Conservation (phyloP, 192 early-diverging fungal species). For the Mortierella alpina region DNA sequence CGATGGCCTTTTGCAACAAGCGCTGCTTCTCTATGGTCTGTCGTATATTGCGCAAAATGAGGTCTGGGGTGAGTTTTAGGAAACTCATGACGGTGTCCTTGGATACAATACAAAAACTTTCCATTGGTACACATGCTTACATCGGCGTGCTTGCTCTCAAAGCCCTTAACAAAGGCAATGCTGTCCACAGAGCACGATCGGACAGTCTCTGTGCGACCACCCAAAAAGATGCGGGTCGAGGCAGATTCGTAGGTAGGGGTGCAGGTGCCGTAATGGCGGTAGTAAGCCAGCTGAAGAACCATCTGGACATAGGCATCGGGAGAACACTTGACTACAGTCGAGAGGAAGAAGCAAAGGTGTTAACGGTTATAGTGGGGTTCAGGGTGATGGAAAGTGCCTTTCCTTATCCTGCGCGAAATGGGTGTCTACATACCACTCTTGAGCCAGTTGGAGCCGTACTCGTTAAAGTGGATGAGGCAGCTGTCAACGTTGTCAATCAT, state of each 20-base stretch:
- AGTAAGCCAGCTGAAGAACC: slow-evolving; percentile 88
- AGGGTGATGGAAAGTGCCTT: not conserved
- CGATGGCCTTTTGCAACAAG: slow-evolving; percentile 72
- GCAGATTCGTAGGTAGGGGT: slow-evolving; percentile 83
- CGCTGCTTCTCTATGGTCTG: slow-evolving; percentile 60
- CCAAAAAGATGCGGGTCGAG: slow-evolving; percentile 75
- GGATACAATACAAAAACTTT: too few species aligned
- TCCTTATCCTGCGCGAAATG: slow-evolving; percentile 25
- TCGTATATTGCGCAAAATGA: not conserved
- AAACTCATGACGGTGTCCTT: not conserved
- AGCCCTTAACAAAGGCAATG: slow-evolving; percentile 78
- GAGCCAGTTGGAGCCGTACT: slow-evolving; percentile 88
- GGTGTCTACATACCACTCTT: slow-evolving; percentile 65
- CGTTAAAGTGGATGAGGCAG: slow-evolving; percentile 72
- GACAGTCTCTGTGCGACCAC: slow-evolving; percentile 94
- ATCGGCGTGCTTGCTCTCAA: slow-evolving; percentile 74
- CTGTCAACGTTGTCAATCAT: slow-evolving; percentile 80
- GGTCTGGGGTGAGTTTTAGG: not conserved
- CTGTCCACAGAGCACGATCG: slow-evolving; percentile 83
- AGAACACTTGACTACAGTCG: slow-evolving; percentile 67
- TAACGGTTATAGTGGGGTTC: not conserved
- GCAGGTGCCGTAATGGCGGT: slow-evolving; percentile 74
- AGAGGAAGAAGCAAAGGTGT: not conserved
- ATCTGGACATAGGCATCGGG: slow-evolving; percentile 95
- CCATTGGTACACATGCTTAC: slow-evolving; percentile 33